A percentile compares a stretch with the other conserved stretches of the same genome.
Evolutionary conservation across 2,329 filamentous ascomycete species (phyloP).

Genomic region (Paracoccidioides lutzii): DNA sequence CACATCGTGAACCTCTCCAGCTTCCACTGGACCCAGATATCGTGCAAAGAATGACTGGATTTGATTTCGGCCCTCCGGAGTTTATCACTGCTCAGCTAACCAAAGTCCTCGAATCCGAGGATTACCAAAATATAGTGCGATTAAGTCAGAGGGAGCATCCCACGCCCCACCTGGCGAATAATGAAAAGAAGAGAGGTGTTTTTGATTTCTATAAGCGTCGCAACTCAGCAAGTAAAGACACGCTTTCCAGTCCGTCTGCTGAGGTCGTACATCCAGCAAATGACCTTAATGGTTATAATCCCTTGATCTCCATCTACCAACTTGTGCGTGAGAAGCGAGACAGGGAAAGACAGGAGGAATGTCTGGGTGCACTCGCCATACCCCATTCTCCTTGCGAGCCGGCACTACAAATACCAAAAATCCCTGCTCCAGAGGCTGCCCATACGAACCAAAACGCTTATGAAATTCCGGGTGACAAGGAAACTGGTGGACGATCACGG

Average conservation of each 20-base stretch:
- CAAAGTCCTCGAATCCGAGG: conserved; percentile 79
- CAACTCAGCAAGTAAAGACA: conserved; percentile 83
- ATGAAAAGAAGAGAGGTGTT: conserved; percentile 76
- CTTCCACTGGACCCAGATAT: conserved; percentile 72
- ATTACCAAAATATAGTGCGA: conserved; percentile 78
- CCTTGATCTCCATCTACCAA: conserved; percentile 86
- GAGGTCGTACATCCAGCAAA: conserved; percentile 71
- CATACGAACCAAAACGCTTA: conserved; percentile 77
- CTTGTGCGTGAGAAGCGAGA: conserved; percentile 91
- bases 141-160: conserved; percentile 54
- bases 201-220: conserved; percentile 96
- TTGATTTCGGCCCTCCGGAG: conserved; percentile 86
- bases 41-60: conserved; percentile 89
- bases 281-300: conserved; percentile 87
- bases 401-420: conserved; percentile 54
- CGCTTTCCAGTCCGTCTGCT: conserved; percentile 65
- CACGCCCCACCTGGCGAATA: conserved; percentile 40
- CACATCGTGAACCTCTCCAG: conserved; percentile 68
- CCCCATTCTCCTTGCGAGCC: conserved; percentile 45
- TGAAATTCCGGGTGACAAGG: conserved; percentile 79
- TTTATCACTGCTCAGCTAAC: conserved; percentile 70
- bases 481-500: conserved; percentile 68
- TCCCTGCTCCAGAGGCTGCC: conserved; percentile 69
- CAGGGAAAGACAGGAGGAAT: conserved; percentile 51
- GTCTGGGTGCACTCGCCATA: conserved; percentile 47